Evolutionary conservation across 1,284 basidiomycete genomes (phyloP), one percentile per base, ranked within the genome.

Genomic region (Sporisorium sorghi): DNA sequence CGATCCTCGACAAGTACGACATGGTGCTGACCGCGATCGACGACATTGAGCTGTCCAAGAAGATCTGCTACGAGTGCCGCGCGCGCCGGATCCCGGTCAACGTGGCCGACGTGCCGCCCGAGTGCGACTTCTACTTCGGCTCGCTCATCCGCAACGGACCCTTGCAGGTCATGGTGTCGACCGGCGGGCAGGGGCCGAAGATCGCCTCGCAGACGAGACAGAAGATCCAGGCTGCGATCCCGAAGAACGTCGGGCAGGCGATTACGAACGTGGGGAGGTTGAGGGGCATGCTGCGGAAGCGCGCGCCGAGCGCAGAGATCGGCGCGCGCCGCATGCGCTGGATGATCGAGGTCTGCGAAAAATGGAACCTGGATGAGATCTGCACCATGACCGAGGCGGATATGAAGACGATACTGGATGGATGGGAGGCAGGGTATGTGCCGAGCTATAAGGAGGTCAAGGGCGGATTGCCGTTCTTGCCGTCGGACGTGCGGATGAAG

Each of bases 91-190:
- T 97, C 54, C 93, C 94, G 4, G 91, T 97, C 70, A 99, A 99
- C 85, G 94, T 95, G 62, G 96, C 97, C 32, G 96, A 99, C 86
- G 93, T 98, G 52, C 97, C 96, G 3, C 82, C 81, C 26, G 81
- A 86, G 61, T 99, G 96, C 87, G 96, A 99, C 86, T 99, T 99
- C 84, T 99, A 97, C 87, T 99, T 99, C 86, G 97, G 97, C 47
- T 92, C 93, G 1, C 92, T 95, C 83, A 91, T 98, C 64, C 90
- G 93, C 37, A 89, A 91, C 69, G 95, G 96, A 0, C 93, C 95
- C 0, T 86, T 99, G 39, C 94, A 97, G 86, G 90, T 97, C 76
- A 92, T 98, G 91, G 91, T 99, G 44, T 96, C 93, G 10, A 99
- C 97, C 2, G 93, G 93, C 60, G 97, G 97, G 26, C 91, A 92